Evolutionary conservation across 163 green algal genomes (phyloP).

Genomic region (Prototheca cutis): DNA sequence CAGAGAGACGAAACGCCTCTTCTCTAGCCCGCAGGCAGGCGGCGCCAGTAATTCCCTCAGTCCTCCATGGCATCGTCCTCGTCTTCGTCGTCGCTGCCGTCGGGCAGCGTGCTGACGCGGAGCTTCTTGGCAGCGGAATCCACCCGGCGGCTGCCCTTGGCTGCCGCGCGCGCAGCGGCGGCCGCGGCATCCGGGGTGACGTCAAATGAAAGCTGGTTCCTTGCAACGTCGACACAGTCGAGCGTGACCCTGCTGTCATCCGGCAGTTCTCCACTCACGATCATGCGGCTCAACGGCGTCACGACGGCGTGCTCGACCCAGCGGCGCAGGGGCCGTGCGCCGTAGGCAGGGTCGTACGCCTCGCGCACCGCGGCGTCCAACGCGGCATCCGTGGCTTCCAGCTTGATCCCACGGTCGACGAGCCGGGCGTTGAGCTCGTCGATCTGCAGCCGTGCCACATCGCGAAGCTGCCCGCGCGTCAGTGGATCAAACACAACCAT

Average conservation of each 20-base stretch:
- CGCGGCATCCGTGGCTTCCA: slow-evolving; percentile 59
- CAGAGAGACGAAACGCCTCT: too few species aligned
- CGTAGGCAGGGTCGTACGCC: slow-evolving; percentile 54
- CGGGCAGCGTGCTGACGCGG: slow-evolving; percentile 3
- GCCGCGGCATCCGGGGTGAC: slow-evolving; percentile 22
- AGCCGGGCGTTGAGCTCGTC: slow-evolving; percentile 52
- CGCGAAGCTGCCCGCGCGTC: slow-evolving; percentile 34
- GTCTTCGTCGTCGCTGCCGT: slow-evolving; percentile 7
- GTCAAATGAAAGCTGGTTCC: slow-evolving; percentile 20
- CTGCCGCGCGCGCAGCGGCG: slow-evolving; percentile 6
- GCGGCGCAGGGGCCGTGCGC: slow-evolving; percentile 74
- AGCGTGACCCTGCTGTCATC: slow-evolving; percentile 56
- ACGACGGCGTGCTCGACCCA: slow-evolving; percentile 85
- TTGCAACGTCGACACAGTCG: neutral
- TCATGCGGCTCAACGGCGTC: slow-evolving; percentile 72
- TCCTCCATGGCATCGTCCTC: slow-evolving; percentile 1
- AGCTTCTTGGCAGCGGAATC: slow-evolving; percentile 15
- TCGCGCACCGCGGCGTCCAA: slow-evolving; percentile 54
- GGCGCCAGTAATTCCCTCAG: too few species aligned
- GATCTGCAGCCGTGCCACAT: slow-evolving; percentile 48
- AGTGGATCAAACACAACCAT: slow-evolving; percentile 72
- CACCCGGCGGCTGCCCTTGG: neutral
- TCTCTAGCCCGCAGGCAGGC: too few species aligned
- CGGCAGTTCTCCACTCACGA: slow-evolving; percentile 60
- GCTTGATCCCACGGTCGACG: slow-evolving; percentile 43